Percentiles rank a stretch among this genome's conserved stretches.
Evolutionary conservation across 306 rosid species (phyloP).

Genomic region (Quercus wislizeni): DNA sequence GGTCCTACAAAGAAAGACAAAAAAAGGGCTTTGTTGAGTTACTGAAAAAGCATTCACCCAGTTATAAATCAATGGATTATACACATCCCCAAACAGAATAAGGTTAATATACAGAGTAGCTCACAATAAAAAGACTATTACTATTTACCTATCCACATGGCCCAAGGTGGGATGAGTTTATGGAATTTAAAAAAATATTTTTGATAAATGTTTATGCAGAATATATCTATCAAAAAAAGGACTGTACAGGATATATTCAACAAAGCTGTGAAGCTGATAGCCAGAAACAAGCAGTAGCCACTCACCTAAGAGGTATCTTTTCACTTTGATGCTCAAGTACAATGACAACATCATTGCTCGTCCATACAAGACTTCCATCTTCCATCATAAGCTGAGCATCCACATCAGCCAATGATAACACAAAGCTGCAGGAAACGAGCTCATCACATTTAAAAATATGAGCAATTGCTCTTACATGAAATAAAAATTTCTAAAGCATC

Average conservation of each 20-base stretch:
- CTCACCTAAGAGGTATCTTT: conserved; percentile 86
- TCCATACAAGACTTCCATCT: conserved; percentile 92
- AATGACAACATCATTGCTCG: conserved; percentile 86
- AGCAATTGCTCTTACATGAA: conserved; percentile 18
- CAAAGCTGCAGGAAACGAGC: conserved; percentile 55
- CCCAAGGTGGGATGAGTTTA: not conserved
- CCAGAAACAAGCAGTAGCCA: conserved; percentile 24
- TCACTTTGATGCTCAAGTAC: conserved; percentile 94
- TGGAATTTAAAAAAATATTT: not conserved
- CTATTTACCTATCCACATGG: not conserved
- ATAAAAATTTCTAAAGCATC: conserved; percentile 7
- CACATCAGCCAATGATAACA: conserved; percentile 93
- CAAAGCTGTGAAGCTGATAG: not conserved
- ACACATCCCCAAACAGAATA: not conserved
- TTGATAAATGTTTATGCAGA: not conserved
- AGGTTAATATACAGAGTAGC: not conserved
- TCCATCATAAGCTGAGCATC: conserved; percentile 94
- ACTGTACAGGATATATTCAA: not conserved
- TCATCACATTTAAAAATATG: conserved; percentile 17
- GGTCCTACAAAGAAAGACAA: conserved; percentile 8
- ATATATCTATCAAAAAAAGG: not conserved
- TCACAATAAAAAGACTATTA: not conserved
- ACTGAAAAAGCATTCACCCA: not conserved
- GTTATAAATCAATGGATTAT: not conserved
- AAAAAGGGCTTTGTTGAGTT: not conserved